phyloP scores from a whole-genome alignment of 768 basidiomycete genomes.

The Auricularia heimuer region DNA sequence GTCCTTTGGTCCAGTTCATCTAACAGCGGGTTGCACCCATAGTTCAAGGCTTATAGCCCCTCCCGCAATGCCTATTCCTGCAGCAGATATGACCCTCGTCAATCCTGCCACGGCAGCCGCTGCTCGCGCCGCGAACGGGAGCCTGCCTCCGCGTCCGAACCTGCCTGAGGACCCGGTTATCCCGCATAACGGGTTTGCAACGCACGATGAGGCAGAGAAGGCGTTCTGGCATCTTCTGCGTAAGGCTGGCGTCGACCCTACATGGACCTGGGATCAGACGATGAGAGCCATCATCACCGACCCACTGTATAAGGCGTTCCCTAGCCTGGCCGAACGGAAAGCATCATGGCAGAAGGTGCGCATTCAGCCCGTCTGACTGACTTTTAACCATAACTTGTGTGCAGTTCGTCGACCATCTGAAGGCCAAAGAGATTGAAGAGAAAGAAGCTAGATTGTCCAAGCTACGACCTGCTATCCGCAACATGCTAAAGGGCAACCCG shows the following conservation, averaged over 20 bases:
- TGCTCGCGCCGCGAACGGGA: constrained; percentile 39
- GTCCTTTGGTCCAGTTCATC: too few species aligned
- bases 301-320: constrained; percentile 90
- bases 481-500: constrained; percentile 79
- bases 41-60: constrained; percentile 14
- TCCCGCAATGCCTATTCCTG: constrained; percentile 27
- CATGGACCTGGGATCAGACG: constrained; percentile 97
- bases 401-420: constrained; percentile 70
- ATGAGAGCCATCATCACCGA: constrained; percentile 98
- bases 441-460: constrained; percentile 74
- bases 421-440: constrained; percentile 78
- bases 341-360: constrained; percentile 84
- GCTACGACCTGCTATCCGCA: constrained; percentile 75
- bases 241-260: constrained; percentile 82
- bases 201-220: constrained; percentile 83
- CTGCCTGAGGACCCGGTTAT: constrained; percentile 82
- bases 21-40: too few species aligned
- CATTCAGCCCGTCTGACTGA: not conserved
- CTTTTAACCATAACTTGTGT: not conserved
- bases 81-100: constrained; percentile 30
- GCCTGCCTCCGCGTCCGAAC: constrained; percentile 62
- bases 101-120: not conserved
- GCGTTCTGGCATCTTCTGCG: constrained; percentile 86
- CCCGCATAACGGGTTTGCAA: constrained; percentile 81
- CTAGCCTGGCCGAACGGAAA: constrained; percentile 91